Percentiles rank a stretch among this genome's conserved stretches.
phyloP scores from a whole-genome alignment of 106 monocot species.

The Dactylorhiza incarnata region DNA sequence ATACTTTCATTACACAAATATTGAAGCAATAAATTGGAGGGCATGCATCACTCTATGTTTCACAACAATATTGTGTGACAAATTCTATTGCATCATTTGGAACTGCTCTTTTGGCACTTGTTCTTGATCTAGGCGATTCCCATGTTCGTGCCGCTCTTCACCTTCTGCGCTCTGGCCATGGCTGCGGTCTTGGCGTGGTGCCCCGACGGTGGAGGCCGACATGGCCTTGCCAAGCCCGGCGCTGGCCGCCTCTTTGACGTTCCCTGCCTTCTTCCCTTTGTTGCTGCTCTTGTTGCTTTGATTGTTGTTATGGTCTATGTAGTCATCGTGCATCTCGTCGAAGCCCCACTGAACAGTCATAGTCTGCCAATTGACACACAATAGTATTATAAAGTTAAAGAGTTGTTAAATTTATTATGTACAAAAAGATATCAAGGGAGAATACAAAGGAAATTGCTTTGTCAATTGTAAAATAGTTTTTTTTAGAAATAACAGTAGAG shows the following conservation, averaged over 20 bases:
- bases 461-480: background rate
- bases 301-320: background rate
- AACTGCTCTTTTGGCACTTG: conserved; percentile 54
- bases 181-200: too few species aligned
- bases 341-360: conserved; percentile 36
- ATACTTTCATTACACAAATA: too few species aligned
- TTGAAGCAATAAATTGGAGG: too few species aligned
- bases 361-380: conserved; percentile 30
- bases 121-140: conserved; percentile 65
- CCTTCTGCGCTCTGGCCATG: too few species aligned
- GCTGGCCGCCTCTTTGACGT: conserved; percentile 41
- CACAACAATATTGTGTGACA: too few species aligned
- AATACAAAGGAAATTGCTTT: background rate
- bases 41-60: too few species aligned
- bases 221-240: conserved; percentile 50
- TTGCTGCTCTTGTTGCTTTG: conserved; percentile 1
- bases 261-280: conserved; percentile 35
- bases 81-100: background rate
- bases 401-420: background rate
- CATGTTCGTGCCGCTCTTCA: conserved; percentile 40
- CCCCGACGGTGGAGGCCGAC: conserved; percentile 32
- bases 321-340: conserved; percentile 10
- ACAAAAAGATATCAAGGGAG: background rate
- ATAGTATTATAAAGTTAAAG: background rate
- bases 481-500: background rate